A percentile compares a stretch with the other conserved stretches of the same genome.
These are phyloP conservation scores for Primulina eburnea DNA, from an alignment of 257 asterid genomes.

Conservation along the genomic window DNA sequence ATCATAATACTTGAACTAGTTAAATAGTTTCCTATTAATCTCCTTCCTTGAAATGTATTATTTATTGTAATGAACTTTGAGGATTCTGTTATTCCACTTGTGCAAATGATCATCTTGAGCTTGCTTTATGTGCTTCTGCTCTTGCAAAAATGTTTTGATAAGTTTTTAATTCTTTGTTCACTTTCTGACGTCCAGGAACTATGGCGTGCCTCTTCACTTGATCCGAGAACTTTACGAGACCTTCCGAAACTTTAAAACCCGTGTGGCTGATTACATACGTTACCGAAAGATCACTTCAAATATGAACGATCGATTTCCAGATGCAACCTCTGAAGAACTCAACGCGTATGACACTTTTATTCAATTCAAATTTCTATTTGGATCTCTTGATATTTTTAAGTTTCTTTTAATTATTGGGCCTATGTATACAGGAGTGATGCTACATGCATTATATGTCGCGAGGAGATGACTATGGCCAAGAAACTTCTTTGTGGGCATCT, in stretches of 20 bases:
- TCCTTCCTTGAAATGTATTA: slow-evolving; percentile 4
- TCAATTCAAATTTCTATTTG: slow-evolving; percentile 14
- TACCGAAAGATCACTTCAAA: slow-evolving; percentile 89
- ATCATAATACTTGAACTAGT: neutral
- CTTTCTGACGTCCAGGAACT: slow-evolving; percentile 51
- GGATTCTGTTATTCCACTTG: neutral
- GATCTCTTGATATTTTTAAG: slow-evolving; percentile 19
- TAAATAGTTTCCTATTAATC: neutral
- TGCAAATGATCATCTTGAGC: neutral
- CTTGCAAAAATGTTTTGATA: neutral
- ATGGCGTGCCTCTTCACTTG: slow-evolving; percentile 95
- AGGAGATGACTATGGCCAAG: slow-evolving; percentile 95
- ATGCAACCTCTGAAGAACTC: slow-evolving; percentile 93
- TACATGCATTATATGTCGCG: slow-evolving; percentile 95
- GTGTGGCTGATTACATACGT: slow-evolving; percentile 89
- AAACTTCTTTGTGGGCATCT: slow-evolving; percentile 91
- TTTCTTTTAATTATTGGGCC: slow-evolving; percentile 9
- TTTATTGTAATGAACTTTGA: neutral
- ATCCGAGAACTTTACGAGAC: slow-evolving; percentile 96
- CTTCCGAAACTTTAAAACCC: slow-evolving; percentile 81
- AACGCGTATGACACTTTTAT: slow-evolving; percentile 45
- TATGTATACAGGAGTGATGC: slow-evolving; percentile 63
- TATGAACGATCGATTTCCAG: slow-evolving; percentile 94
- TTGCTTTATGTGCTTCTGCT: neutral
- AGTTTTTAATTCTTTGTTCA: slow-evolving; percentile 15